Percentiles rank a stretch among this genome's conserved stretches.
Conservation (phyloP, 805 yeast species). For the Clavispora asparagi region DNA sequence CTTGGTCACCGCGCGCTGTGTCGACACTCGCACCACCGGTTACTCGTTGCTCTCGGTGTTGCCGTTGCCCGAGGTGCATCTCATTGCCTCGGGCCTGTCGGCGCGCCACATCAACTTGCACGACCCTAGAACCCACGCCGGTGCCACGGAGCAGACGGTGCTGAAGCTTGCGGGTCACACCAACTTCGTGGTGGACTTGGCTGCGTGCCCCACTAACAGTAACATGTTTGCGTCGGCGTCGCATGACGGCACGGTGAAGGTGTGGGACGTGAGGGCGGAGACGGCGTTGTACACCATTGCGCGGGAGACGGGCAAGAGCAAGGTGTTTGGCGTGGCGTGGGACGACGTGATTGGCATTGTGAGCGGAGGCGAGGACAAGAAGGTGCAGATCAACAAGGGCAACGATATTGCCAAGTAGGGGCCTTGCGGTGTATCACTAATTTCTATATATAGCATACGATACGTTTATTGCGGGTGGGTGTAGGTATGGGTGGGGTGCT, state of each 20-base stretch:
- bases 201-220: constrained; percentile 70
- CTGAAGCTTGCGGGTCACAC: constrained; percentile 82
- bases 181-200: constrained; percentile 80
- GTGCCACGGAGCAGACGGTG: constrained; percentile 56
- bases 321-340: constrained; percentile 89
- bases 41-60: constrained; percentile 75
- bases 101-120: constrained; percentile 95
- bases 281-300: constrained; percentile 76
- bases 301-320: constrained; percentile 57
- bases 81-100: constrained; percentile 90
- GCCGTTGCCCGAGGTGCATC: constrained; percentile 59
- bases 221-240: constrained; percentile 85
- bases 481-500: no score
- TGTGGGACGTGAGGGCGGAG: constrained; percentile 93
- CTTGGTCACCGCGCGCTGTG: constrained; percentile 75
- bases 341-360: constrained; percentile 71
- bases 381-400: constrained; percentile 72
- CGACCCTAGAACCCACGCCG: constrained; percentile 72
- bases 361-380: constrained; percentile 93
- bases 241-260: constrained; percentile 93
- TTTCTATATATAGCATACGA: no score
- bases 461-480: no score
- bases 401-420: constrained; percentile 20
- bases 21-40: constrained; percentile 84
- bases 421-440: no score